A percentile compares a stretch with the other conserved stretches of the same genome.
Conservation (phyloP, 2,329 filamentous ascomycete genomes). For the Ascochyta fabae region DNA sequence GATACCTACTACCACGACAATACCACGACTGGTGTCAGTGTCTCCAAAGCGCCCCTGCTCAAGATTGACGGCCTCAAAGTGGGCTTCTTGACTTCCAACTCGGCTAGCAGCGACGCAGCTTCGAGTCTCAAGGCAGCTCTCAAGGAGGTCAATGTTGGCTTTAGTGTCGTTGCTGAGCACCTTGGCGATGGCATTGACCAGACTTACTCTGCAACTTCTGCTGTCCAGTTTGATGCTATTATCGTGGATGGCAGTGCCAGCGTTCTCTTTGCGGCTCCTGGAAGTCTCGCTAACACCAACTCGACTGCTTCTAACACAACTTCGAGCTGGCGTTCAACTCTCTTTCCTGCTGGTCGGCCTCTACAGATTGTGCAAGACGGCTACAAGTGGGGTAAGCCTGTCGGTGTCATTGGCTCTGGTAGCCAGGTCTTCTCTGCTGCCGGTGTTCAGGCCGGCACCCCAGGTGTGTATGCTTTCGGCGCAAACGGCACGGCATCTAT, state of each 20-base stretch:
- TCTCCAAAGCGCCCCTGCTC: constrained; percentile 64
- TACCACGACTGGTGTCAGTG: constrained; percentile 66
- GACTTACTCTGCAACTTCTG: constrained; percentile 71
- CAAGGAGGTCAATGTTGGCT: constrained; percentile 59
- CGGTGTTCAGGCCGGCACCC: constrained; percentile 52
- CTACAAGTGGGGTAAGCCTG: constrained; percentile 74
- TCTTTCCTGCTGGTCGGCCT: constrained; percentile 70
- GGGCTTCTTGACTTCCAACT: constrained; percentile 64
- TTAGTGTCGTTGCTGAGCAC: constrained; percentile 67
- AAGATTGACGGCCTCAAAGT: constrained; percentile 69
- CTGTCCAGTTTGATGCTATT: constrained; percentile 67
- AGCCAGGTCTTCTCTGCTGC: constrained; percentile 51
- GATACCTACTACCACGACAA: constrained; percentile 72
- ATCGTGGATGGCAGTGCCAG: constrained; percentile 63
- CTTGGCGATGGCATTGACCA: constrained; percentile 62
- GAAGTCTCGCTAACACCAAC: constrained; percentile 36
- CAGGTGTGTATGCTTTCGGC: constrained; percentile 45
- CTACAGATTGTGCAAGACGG: constrained; percentile 67
- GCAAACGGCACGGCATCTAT: constrained; percentile 23
- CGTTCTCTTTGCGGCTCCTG: constrained; percentile 60
- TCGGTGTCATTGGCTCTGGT: constrained; percentile 63
- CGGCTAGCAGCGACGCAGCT: constrained; percentile 50
- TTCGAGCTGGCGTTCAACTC: constrained; percentile 50
- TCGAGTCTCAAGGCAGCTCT: constrained; percentile 64
- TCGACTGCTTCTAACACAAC: constrained; percentile 32